These are phyloP conservation scores for Suillus brevipes DNA, from an alignment of 768 basidiomycete genomes.

Conservation along the genomic window DNA sequence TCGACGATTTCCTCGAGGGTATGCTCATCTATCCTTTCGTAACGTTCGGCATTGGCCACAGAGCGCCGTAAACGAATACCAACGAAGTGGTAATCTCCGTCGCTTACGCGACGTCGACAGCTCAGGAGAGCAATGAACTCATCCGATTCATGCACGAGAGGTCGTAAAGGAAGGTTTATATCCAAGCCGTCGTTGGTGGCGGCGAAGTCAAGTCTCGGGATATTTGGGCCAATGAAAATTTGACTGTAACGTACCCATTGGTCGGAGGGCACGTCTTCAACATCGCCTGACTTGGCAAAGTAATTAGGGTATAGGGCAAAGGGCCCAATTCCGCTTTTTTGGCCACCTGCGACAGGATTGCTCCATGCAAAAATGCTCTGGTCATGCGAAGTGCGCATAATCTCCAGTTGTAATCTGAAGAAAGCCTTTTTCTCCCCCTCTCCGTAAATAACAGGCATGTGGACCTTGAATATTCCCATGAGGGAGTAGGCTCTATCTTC, in stretches of 20 bases:
- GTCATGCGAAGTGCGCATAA: conserved; percentile 12
- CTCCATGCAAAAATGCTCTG: conserved; percentile 15
- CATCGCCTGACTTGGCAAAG: neutral
- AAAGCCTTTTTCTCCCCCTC: conserved; percentile 26
- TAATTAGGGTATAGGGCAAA: neutral
- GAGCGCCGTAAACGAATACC: neutral
- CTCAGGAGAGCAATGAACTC: conserved; percentile 3
- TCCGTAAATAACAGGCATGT: conserved; percentile 24
- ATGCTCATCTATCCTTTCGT: neutral
- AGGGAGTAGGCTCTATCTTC: conserved; percentile 29
- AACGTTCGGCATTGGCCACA: neutral
- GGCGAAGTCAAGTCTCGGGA: conserved; percentile 1
- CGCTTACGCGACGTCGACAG: neutral
- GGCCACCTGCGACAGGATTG: neutral
- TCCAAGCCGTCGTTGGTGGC: conserved; percentile 3
- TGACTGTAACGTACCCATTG: neutral
- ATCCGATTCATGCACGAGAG: neutral
- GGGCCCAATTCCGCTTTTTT: neutral
- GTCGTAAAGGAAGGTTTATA: neutral
- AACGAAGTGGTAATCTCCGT: neutral
- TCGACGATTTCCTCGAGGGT: neutral
- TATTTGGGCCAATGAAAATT: neutral
- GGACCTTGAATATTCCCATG: conserved; percentile 22
- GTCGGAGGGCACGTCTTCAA: neutral
- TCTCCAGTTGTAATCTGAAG: conserved; percentile 18